Evolutionary conservation across 345 rosid species (phyloP).

Genomic region (Theobroma cacao): DNA sequence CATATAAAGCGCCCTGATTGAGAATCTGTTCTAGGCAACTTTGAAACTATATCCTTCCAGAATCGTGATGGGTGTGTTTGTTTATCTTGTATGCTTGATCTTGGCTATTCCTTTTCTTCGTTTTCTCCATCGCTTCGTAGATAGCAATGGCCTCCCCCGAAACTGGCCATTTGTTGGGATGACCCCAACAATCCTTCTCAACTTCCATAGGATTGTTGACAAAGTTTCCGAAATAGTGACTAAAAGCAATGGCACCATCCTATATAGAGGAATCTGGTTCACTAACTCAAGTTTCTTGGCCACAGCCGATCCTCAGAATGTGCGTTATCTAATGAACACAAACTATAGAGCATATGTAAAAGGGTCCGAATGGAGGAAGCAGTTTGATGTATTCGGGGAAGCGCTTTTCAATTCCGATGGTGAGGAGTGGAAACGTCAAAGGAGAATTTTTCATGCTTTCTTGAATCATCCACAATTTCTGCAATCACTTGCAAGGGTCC

Average conservation of each 20-base stretch:
- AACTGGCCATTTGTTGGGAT: constrained; percentile 3
- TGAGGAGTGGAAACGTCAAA: constrained; percentile 19
- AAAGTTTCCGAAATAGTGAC: background rate
- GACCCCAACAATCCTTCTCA: background rate
- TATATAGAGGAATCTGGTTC: background rate
- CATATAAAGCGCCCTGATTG: no score
- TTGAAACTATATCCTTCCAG: background rate
- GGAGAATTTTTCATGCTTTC: background rate
- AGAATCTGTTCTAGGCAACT: no score
- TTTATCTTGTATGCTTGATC: background rate
- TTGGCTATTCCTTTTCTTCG: background rate
- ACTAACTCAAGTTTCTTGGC: background rate
- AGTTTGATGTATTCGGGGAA: constrained; percentile 20
- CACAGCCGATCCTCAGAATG: constrained; percentile 5
- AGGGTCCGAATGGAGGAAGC: constrained; percentile 7
- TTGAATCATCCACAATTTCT: background rate
- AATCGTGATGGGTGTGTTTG: background rate
- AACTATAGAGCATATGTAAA: background rate
- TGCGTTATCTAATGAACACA: background rate
- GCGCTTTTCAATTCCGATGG: constrained; percentile 15
- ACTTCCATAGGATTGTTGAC: background rate
- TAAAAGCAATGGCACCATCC: background rate
- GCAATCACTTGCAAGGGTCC: background rate
- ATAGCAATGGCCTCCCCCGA: background rate
- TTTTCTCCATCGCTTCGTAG: background rate